Conservation (phyloP, 140 eudicot species). For the Senecio squalidus region DNA sequence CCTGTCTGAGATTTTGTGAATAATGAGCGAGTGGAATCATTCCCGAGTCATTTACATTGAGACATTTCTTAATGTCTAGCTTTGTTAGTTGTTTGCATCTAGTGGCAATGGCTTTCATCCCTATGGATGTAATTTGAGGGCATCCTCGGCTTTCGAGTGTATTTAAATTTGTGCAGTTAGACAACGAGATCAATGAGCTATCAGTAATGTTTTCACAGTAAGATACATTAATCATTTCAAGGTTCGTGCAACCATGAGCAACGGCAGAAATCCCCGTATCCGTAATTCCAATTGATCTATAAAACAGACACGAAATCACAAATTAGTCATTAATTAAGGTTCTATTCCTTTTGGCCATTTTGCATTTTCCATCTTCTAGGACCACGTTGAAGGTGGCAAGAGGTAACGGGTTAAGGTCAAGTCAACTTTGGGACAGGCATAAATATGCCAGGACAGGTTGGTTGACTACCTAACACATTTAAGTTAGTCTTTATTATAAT, state of each 20-base stretch:
- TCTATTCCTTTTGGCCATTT: not conserved
- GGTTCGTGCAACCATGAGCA: conserved; percentile 61
- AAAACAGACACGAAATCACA: conserved; percentile 13
- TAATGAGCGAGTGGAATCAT: conserved; percentile 82
- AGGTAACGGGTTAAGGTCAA: too few species aligned
- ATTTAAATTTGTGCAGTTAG: conserved; percentile 68
- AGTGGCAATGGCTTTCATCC: conserved; percentile 77
- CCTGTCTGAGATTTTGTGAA: conserved; percentile 89
- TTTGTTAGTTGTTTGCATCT: conserved; percentile 73
- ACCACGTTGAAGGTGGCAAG: too few species aligned
- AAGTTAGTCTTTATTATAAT: too few species aligned
- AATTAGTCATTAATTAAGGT: not conserved
- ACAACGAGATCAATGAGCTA: conserved; percentile 55
- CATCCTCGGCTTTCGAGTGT: conserved; percentile 93
- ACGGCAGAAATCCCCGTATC: conserved; percentile 67
- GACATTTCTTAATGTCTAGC: conserved; percentile 84
- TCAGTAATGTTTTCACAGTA: conserved; percentile 71
- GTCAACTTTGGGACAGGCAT: too few species aligned
- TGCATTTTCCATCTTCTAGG: not conserved
- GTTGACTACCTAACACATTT: too few species aligned
- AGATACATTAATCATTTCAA: conserved; percentile 72
- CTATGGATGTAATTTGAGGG: conserved; percentile 70
- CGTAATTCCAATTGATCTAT: conserved; percentile 73
- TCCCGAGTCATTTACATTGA: conserved; percentile 63
- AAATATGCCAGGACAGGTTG: too few species aligned